phyloP scores from a whole-genome alignment of 345 rosid genomes.

The Jatropha curcas region DNA sequence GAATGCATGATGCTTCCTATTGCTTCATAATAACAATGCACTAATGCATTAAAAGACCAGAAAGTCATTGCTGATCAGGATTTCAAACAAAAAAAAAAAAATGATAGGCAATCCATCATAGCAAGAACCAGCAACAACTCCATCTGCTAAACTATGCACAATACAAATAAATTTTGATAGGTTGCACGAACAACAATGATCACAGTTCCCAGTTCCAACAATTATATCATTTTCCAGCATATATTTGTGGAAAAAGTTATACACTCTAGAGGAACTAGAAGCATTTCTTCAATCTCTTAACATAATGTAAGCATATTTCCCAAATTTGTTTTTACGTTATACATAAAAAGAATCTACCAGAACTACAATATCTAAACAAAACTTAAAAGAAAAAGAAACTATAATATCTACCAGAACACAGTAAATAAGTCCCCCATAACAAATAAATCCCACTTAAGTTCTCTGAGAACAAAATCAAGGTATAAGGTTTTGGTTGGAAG shows the following conservation, averaged over 20 bases:
- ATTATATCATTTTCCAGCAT: background rate
- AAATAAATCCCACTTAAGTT: too few relatives aligned
- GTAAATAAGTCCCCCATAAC: background rate
- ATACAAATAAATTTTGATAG: background rate
- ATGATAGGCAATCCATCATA: background rate
- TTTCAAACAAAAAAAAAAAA: too few relatives aligned
- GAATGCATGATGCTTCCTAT: background rate
- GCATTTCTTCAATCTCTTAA: background rate
- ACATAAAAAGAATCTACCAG: too few relatives aligned
- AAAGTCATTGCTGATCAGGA: too few relatives aligned
- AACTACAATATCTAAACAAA: background rate
- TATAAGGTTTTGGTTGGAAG: background rate
- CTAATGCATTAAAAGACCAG: too few relatives aligned
- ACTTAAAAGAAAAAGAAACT: background rate
- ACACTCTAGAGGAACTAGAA: background rate
- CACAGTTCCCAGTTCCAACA: background rate
- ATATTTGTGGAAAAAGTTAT: background rate
- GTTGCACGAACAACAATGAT: background rate
- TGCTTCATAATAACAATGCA: background rate
- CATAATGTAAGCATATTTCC: too few relatives aligned
- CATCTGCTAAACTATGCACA: background rate
- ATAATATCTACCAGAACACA: background rate
- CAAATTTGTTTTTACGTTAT: too few relatives aligned
- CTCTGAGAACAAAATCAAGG: too few relatives aligned
- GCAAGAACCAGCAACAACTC: background rate